Base-by-base conservation (phyloP, 2,329 filamentous ascomycete species). In the Aspergillus sp. region DNA sequence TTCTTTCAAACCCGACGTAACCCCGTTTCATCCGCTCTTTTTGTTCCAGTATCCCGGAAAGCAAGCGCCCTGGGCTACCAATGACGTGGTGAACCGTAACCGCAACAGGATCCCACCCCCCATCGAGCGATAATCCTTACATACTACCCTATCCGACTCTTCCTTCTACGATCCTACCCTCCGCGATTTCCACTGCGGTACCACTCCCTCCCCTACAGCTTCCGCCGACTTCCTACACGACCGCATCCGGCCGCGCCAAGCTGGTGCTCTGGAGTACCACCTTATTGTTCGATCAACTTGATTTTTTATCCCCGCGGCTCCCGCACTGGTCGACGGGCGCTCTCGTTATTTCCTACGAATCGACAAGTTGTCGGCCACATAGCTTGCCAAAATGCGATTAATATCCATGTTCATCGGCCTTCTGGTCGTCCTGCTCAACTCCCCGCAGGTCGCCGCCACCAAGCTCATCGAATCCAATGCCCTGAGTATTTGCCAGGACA, bases 391-490 rank as follows among this genome's bases (percentile, higher is more conserved):
- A 36, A 77, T 78, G 73, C 70, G 70, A 63, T 69, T 71, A 64
- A 62, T 75, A 66, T 65, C 74, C 41, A 60, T 74, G 49, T 65
- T 77, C 32, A 66, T 74, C 21, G 70, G 69, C 64, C 66, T 80
- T 62, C 66, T 80, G 58, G 64, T 79, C 65, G 74, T 76, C 67
- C 72, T 79, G 58, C 63, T 79, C 61, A 70, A 76, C 62, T 70
- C 76, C n/a, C 74, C 85, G 55, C 78, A 85, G 61, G 83, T 81
- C 59, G 80, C 85, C 60, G 89, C 86, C 64, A 82, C 87, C 72
- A 84, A 83, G 65, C 81, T 91, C 72, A 90, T 98, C 70, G 83
- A 88, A 69, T 95, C 93, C 58, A 91, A 85, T 73, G 96, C 93
- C 25, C 85, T 97, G 68, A 92, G 91, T 77, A 85, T 89, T 49